phyloP scores from a whole-genome alignment of 805 yeast genomes.

The Yamadazyma sp. region DNA sequence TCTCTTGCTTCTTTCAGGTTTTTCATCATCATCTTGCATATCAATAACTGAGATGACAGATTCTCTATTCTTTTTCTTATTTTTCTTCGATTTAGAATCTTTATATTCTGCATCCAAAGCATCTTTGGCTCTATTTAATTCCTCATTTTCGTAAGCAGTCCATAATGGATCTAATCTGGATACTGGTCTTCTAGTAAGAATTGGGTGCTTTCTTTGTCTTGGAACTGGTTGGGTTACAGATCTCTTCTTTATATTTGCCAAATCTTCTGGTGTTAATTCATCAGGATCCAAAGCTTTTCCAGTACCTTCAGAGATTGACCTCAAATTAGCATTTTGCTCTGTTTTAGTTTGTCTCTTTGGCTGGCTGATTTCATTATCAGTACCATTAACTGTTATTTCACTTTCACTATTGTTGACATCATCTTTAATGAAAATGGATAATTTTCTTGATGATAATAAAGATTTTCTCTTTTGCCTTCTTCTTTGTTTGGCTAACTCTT shows the following conservation, averaged over 20 bases:
- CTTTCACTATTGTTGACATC: conserved; percentile 28
- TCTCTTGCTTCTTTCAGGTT: conserved; percentile 9
- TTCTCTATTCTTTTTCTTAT: conserved; percentile 23
- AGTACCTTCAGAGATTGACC: conserved; percentile 37
- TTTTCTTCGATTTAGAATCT: conserved; percentile 15
- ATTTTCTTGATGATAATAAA: conserved; percentile 33
- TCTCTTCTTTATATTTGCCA: conserved; percentile 43
- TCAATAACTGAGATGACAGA: conserved; percentile 33
- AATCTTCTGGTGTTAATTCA: conserved; percentile 43
- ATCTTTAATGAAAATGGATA: conserved; percentile 35
- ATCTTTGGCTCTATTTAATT: conserved; percentile 42
- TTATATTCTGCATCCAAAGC: conserved; percentile 34
- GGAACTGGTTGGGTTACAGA: conserved; percentile 43
- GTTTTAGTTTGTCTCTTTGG: conserved; percentile 36
- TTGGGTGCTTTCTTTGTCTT: conserved; percentile 28
- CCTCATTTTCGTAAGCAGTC: conserved; percentile 48
- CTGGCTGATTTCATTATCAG: conserved; percentile 27
- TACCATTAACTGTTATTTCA: conserved; percentile 24
- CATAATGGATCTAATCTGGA: conserved; percentile 57
- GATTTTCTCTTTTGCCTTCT: conserved; percentile 41
- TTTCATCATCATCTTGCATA: conserved; percentile 5
- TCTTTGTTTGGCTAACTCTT: conserved; percentile 45
- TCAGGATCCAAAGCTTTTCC: conserved; percentile 18
- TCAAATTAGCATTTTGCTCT: conserved; percentile 16
- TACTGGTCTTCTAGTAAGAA: conserved; percentile 52